Evolutionary conservation across 441 rosid genomes (phyloP).

Genomic region (Melianthus villosus): DNA sequence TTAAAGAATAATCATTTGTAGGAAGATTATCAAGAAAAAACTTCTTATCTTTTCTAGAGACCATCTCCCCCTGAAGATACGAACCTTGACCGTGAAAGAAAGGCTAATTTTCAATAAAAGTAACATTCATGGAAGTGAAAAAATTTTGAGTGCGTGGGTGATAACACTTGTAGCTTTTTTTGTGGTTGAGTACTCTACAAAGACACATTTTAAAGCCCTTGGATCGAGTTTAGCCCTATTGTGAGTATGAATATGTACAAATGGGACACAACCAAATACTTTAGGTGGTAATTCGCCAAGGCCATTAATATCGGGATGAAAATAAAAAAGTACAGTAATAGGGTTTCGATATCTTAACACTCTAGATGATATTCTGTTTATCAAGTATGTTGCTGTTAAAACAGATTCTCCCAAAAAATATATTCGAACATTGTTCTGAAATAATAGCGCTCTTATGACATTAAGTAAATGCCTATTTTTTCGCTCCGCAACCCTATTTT

Average conservation of each 20-base stretch:
- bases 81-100: too few species aligned
- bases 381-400: neutral
- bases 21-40: too few species aligned
- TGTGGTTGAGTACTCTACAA: too few species aligned
- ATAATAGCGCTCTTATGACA: too few species aligned
- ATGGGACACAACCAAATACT: neutral
- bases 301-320: neutral
- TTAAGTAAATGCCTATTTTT: neutral
- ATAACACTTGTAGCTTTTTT: neutral
- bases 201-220: neutral
- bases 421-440: neutral
- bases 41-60: too few species aligned
- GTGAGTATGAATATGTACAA: neutral
- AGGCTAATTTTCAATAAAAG: neutral
- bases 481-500: neutral
- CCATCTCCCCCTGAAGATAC: too few species aligned
- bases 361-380: neutral
- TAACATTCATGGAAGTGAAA: neutral
- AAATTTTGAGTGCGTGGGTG: neutral
- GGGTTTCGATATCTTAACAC: neutral
- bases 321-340: neutral
- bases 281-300: neutral
- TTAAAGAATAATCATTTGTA: too few species aligned
- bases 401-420: neutral
- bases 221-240: neutral